Base-by-base conservation (phyloP, 2,329 filamentous ascomycete species). In the Penicillium freii region DNA sequence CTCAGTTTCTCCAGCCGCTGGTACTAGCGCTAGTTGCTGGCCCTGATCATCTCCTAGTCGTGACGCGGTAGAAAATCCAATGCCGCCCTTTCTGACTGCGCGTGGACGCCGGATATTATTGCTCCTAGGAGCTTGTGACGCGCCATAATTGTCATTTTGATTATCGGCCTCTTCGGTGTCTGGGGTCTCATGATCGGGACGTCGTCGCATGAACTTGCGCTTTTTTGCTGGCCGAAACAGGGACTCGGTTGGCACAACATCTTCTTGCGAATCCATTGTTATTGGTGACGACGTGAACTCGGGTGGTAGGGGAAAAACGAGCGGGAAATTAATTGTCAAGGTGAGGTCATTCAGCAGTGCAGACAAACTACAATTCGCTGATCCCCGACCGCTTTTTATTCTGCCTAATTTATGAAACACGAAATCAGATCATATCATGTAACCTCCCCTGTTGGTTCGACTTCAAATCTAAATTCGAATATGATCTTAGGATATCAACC, bases 171-270 rank as follows among this genome's bases (percentile, higher is more conserved):
- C 65, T 40, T 68, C 66, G 34, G 59, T 34, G 31, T 47, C 45
- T 23, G 15, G 13, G 15, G 9, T 53, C 15, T 62, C 58, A 49
- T 62, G 51, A 36, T 67, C 62, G 5, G 56, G 67, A 51, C 80
- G 76, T 62, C 77, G 79, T 54, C 80, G 79, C 60, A 79, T 72
- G 52, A 81, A 77, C 64, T 81, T 83, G 59, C 80, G 74, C 54
- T 77, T 76, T 70, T 83, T 84, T 8, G 73, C 73, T 17, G 80
- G 73, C 33, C 80, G 74, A 62, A 82, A 82, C 13, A 78, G 59
- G 7, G 77, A 64, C 42, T 74, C 71, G 5, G 33, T 38, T 38
- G 71, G 58, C 0, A 57, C 36, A 39, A 58, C 33, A 19, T 63
- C 57, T 8, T 58, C 38, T 21, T 73, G 65, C 3, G 67, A 58